Conservation (phyloP, 202 grass and related monocot genomes). For the Sporobolus alterniflorus region DNA sequence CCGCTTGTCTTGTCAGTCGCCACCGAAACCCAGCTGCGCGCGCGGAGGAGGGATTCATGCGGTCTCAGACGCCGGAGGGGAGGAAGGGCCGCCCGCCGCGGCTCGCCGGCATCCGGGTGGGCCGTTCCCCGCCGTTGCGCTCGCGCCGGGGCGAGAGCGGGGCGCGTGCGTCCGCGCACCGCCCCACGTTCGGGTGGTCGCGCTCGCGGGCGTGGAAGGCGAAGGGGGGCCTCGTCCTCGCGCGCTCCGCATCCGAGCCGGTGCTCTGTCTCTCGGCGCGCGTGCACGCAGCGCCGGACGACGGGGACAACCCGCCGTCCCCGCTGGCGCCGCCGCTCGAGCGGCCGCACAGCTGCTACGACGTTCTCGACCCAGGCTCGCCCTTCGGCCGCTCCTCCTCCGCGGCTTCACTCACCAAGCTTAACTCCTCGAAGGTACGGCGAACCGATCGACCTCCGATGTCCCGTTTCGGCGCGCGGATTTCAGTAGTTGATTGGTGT, state of each 20-base stretch:
- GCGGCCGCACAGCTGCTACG: conserved; percentile 42
- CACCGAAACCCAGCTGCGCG: not conserved
- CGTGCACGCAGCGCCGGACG: not conserved
- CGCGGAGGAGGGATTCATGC: not conserved
- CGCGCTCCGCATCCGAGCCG: conserved; percentile 60
- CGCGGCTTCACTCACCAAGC: not conserved
- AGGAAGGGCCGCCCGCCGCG: conserved; percentile 17
- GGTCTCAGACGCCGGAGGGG: conserved; percentile 24
- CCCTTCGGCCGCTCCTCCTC: not conserved
- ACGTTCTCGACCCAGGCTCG: conserved; percentile 19
- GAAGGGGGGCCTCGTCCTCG: conserved; percentile 9
- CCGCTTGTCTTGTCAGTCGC: no score
- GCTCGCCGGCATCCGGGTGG: not conserved
- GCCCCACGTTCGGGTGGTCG: not conserved
- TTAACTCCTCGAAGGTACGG: conserved; percentile 4
- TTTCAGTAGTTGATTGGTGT: not conserved
- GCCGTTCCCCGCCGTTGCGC: not conserved
- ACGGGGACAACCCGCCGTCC: not conserved
- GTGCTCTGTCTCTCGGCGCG: conserved; percentile 35
- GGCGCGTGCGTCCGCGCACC: not conserved
- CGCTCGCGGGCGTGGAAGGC: not conserved
- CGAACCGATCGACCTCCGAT: not conserved
- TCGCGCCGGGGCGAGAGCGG: not conserved
- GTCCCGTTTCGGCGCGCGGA: not conserved
- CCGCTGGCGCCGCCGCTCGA: conserved; percentile 43